Evolutionary conservation across 2,329 filamentous ascomycete species (phyloP), one percentile per base, ranked within the genome.

Genomic region (Aspergillus alliaceus): DNA sequence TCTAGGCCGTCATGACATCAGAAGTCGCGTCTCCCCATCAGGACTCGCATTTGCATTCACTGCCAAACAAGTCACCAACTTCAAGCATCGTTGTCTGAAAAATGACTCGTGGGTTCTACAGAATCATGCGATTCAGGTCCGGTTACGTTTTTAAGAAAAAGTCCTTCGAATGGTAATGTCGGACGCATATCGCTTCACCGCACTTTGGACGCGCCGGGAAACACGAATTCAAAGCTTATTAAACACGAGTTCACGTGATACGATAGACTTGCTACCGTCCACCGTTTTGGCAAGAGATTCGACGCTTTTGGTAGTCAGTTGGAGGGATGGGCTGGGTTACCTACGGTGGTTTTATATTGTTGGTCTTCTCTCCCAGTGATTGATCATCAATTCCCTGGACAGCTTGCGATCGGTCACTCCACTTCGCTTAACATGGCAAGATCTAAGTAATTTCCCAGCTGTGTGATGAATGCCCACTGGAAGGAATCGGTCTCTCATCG

Each of bases 201-300:
- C 12, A 24, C 15, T 25, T 53, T 39, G 12, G 31, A 62, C 64
- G 61, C 65, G 65, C 53, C 44, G 40, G 32, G 22, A 15, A 46
- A 66, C 68, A 65, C 68, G 67, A 56, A 52, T 49, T 51, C 44
- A 29, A 39, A 47, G 14, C 52, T 58, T 54, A 53, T 58, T 49
- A 59, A 66, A 71, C 71, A 61, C 71, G 69, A 63, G 29, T 12
- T 20, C 71, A 74, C 71, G 71, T 74, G 71, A 72, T 18, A 18
- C 8, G 4, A n/a, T n/a, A 7, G 24, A 40, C 51, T 54, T 47
- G 29, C 46, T n/a, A 48, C 20, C 20, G 7, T 48, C 31, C 42
- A 35, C 46, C n/a, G 39, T 54, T 46, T 53, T 35, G 44, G 46
- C 22, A 24, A 39, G 37, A 25, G 32, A 56, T 54, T 59, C 37